Evolutionary conservation across 2,329 filamentous ascomycete species (phyloP), one percentile per base, ranked within the genome.

Genomic region (Aureobasidium sp.): DNA sequence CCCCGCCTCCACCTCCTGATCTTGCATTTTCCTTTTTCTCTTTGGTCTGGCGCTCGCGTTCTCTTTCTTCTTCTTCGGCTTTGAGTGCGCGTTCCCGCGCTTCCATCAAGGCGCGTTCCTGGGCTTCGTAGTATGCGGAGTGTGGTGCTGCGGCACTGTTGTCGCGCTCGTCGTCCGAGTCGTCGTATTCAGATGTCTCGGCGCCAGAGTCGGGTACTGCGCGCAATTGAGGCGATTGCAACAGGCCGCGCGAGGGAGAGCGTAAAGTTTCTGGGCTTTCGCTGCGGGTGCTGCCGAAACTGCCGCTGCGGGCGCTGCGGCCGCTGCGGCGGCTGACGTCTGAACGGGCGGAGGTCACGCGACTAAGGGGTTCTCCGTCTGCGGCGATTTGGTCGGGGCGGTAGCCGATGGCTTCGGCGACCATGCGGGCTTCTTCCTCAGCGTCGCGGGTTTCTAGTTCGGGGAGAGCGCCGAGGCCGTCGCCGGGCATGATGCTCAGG

Each of bases 221-320:
- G 22, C 67, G 64, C 17, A 73, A 62, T 7, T 71, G 68, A 3
- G 73, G 73, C 5, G 70, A 72, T 63, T 72, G 72, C 36, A 74
- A 64, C 11, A 74, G 47, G 3, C 62, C 57, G 17, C 61, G 45
- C 12, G 55, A 55, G 17, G 68, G 66, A 49, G 57, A 64, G 5
- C 61, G 62, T 11, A 67, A 27, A 41, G 67, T 65, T 4, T 66
- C 66, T 4, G 64, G 60, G 20, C 64, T 65, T 22, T 64, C 20
- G 57, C 56, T 37, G 64, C 70, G 49, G 74, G 76, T 17, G 78
- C 73, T 20, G 78, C 80, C 42, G 80, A 76, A 7, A 79, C 81
- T 62, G 75, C 75, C 2, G 78, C 77, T 36, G 82, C 80, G 15
- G 79, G 79, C 37, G 76, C 77, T 51, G 77, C 77, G 68, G 81